A percentile compares a stretch with the other conserved stretches of the same genome.
phyloP scores from a whole-genome alignment of 1,284 basidiomycete genomes.

The Tranzscheliella williamsii region DNA sequence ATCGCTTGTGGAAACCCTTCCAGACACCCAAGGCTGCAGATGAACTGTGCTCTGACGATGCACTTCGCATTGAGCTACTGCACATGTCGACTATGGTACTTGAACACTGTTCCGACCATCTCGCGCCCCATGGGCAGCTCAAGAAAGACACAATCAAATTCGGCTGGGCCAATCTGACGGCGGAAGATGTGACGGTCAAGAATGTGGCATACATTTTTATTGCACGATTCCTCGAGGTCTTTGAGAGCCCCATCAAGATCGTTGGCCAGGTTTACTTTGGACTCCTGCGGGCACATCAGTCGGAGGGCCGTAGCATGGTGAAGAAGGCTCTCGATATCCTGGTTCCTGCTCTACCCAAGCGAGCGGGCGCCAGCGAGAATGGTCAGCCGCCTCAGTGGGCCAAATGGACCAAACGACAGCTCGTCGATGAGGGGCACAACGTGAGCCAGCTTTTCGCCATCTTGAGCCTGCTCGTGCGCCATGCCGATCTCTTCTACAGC shows the following conservation, averaged over 20 bases:
- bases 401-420: slow-evolving; percentile 78
- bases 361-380: slow-evolving; percentile 61
- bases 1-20: slow-evolving; percentile 79
- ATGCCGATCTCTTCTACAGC: slow-evolving; percentile 88
- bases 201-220: slow-evolving; percentile 91
- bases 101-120: slow-evolving; percentile 75
- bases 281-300: slow-evolving; percentile 80
- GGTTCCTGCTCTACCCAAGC: slow-evolving; percentile 76
- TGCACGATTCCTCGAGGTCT: slow-evolving; percentile 90
- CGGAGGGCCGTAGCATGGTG: slow-evolving; percentile 74
- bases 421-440: slow-evolving; percentile 82
- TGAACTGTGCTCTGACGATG: slow-evolving; percentile 70
- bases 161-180: slow-evolving; percentile 83
- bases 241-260: slow-evolving; percentile 90
- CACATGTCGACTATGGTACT: slow-evolving; percentile 89
- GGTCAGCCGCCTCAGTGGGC: slow-evolving; percentile 81
- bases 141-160: slow-evolving; percentile 95
- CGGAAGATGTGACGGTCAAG: slow-evolving; percentile 86
- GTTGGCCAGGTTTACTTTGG: slow-evolving; percentile 92
- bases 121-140: slow-evolving; percentile 70
- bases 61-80: slow-evolving; percentile 85
- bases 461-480: slow-evolving; percentile 88
- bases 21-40: slow-evolving; percentile 63
- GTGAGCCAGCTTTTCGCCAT: slow-evolving; percentile 83
- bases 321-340: slow-evolving; percentile 87